Percentiles rank a stretch among this genome's conserved stretches.
These are phyloP conservation scores for Hypoxylon sp. DNA, from an alignment of 2,329 filamentous ascomycete genomes.

Conservation along the genomic window DNA sequence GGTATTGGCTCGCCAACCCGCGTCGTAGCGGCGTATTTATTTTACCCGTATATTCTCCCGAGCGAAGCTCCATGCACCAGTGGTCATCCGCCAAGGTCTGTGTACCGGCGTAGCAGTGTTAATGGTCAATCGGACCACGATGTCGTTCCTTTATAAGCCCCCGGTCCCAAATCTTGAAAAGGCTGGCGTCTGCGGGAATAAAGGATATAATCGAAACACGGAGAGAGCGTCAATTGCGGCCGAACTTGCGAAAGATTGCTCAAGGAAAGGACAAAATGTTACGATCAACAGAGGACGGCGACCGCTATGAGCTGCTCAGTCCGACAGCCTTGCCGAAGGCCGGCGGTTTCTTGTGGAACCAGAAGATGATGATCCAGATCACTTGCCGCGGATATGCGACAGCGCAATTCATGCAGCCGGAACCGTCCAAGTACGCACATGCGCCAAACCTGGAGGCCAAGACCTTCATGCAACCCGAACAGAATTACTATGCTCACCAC, in stretches of 20 bases:
- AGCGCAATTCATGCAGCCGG: slow-evolving; percentile 70
- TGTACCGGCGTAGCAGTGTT: slow-evolving; percentile 36
- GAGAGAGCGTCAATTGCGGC: slow-evolving; percentile 22
- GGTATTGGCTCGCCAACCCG: slow-evolving; percentile 35
- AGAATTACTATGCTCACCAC: slow-evolving; percentile 69
- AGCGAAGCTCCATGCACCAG: slow-evolving; percentile 33
- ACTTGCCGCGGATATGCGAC: slow-evolving; percentile 70
- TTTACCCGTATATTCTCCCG: slow-evolving; percentile 43
- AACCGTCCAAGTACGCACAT: slow-evolving; percentile 70
- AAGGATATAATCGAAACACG: slow-evolving; percentile 23
- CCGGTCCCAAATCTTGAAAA: slow-evolving; percentile 14
- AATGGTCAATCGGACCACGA: slow-evolving; percentile 16
- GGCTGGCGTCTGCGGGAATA: slow-evolving; percentile 15
- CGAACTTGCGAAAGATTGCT: slow-evolving; percentile 9
- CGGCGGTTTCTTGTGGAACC: slow-evolving; percentile 69
- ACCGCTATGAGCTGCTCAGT: slow-evolving; percentile 66
- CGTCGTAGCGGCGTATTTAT: slow-evolving; percentile 35
- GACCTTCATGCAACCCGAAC: slow-evolving; percentile 72
- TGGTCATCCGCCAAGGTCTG: slow-evolving; percentile 35
- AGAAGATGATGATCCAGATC: slow-evolving; percentile 70
- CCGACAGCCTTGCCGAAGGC: slow-evolving; percentile 68
- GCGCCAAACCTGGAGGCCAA: slow-evolving; percentile 68
- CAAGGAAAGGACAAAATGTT: slow-evolving; percentile 34
- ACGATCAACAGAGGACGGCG: slow-evolving; percentile 57
- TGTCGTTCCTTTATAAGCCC: slow-evolving; percentile 34